phyloP scores from a whole-genome alignment of 1,139 yeast genomes.

The Taiozyma sp. region DNA sequence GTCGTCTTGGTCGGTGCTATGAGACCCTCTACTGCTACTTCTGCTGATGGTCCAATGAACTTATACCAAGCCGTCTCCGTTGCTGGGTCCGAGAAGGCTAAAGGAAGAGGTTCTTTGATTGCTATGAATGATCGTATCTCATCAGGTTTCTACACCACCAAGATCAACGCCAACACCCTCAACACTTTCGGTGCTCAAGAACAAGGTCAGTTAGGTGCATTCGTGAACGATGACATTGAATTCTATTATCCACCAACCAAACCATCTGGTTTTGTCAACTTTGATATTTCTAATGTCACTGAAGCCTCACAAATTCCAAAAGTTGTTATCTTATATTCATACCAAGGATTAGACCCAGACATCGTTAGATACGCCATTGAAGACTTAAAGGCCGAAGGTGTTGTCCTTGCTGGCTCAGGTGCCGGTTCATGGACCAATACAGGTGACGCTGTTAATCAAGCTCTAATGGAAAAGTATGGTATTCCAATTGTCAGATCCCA shows the following conservation, averaged over 20 bases:
- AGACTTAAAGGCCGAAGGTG: constrained; percentile 39
- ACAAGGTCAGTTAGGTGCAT: constrained; percentile 52
- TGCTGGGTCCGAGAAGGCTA: constrained; percentile 37
- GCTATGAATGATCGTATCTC: constrained; percentile 52
- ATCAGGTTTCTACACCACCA: constrained; percentile 50
- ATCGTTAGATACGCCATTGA: constrained; percentile 31
- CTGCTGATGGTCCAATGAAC: constrained; percentile 59
- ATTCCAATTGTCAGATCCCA: constrained; percentile 48
- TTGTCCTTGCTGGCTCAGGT: constrained; percentile 52
- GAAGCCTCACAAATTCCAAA: constrained; percentile 31
- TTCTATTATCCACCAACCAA: constrained; percentile 24
- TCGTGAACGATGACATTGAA: constrained; percentile 47
- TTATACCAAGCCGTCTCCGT: constrained; percentile 51
- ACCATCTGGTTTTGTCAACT: constrained; percentile 19
- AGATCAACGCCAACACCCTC: constrained; percentile 49
- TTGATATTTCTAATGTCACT: constrained; percentile 18
- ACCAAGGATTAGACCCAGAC: constrained; percentile 44
- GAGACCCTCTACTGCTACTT: constrained; percentile 55
- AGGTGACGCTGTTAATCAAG: constrained; percentile 33
- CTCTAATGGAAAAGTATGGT: constrained; percentile 25
- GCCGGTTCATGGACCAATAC: constrained; percentile 47
- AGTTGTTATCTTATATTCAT: constrained; percentile 43
- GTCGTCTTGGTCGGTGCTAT: constrained; percentile 52
- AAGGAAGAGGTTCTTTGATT: constrained; percentile 46
- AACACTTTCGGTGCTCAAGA: constrained; percentile 52